Base-by-base conservation (phyloP, 2,329 filamentous ascomycete genomes). In the Zasmidium angulare region DNA sequence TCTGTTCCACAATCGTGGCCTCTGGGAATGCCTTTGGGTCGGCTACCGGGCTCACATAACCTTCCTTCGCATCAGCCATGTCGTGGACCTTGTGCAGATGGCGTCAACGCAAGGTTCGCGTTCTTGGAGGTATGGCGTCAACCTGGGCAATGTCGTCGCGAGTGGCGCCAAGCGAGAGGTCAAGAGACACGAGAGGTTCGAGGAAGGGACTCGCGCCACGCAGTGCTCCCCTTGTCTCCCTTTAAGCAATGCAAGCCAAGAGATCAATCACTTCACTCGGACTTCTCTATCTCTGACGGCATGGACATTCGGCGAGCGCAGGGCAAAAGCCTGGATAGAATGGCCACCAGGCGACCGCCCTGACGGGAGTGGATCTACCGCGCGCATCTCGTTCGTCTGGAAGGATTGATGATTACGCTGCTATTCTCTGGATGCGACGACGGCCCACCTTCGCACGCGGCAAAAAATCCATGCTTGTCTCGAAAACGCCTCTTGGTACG, bases 1-100 rank as follows among this genome's bases (percentile, higher is more conserved):
- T 57, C 17, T 64, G 40, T 29, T 68, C 67, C 7, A 56, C 51
- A 29, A 66, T 46, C 1, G 46, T 46, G 26, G 62, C 62, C 46
- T 63, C 53, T 20, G 61, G 61, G 43, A 61, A 63, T 10, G 50
- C 40, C 54, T 68, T 68, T 48, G 55, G 54, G 17, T 43, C 36
- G 7, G 7, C n/a, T 19, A 17, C 36, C 11, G 36, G 36, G n/a
- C 36, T 43, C 6, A 3, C 36, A 17, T 52, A 56, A 23, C 17
- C 31, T n/a, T 54, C 9, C 50, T 59, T 19, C 6, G 26, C 11
- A 11, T 4, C 11, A 11, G 11, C 6, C 26, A 29, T 29, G 26
- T 29, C 26, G 26, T 29, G 26, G 6, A 29, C 11, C 26, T 29
- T 11, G 26, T 29, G 26, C 26, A 29, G 26, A 29, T 29, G 26